Evolutionary conservation across 179 eudicot genomes (phyloP).

Genomic region (Amaranthus tricolor): DNA sequence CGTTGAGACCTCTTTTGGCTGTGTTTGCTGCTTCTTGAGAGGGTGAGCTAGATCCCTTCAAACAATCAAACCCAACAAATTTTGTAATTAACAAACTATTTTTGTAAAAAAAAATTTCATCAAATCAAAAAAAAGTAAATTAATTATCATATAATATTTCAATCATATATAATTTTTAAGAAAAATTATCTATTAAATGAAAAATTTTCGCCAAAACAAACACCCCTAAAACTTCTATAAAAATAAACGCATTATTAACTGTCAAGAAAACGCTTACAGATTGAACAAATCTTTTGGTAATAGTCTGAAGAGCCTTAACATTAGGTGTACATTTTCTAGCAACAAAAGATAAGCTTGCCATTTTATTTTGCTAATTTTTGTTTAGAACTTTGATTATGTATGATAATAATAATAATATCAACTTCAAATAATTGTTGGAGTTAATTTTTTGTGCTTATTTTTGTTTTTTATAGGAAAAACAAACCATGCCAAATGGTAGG

Average conservation of each 20-base stretch:
- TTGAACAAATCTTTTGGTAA: constrained; percentile 24
- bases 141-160: neutral
- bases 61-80: neutral
- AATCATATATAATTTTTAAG: neutral
- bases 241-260: too few relatives aligned
- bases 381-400: neutral
- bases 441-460: neutral
- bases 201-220: too few relatives aligned
- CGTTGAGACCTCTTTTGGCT: constrained; percentile 44
- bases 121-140: neutral
- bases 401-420: neutral
- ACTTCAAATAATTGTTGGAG: neutral
- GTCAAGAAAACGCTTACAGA: constrained; percentile 13
- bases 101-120: neutral
- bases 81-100: neutral
- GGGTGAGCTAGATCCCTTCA: constrained; percentile 26
- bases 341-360: constrained; percentile 21
- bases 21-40: constrained; percentile 28
- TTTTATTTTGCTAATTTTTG: neutral
- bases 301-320: constrained; percentile 7
- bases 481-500: constrained; percentile 13
- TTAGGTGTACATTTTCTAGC: constrained; percentile 12
- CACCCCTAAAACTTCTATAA: too few relatives aligned
- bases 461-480: constrained; percentile 17
- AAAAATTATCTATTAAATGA: neutral